Evolutionary conservation across 1,139 yeast genomes (phyloP).

Genomic region (Pichia sp.): DNA sequence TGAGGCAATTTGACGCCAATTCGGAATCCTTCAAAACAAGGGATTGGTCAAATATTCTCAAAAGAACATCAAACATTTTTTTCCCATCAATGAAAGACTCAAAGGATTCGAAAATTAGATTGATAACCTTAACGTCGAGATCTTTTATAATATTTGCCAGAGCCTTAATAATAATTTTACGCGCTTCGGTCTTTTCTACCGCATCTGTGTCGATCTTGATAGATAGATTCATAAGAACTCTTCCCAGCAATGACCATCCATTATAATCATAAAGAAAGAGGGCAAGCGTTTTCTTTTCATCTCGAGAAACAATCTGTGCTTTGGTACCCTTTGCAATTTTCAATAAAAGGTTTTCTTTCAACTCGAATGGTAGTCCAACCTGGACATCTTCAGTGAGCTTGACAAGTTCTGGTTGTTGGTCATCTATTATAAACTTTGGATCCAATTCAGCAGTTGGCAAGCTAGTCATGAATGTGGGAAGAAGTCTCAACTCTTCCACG

Average conservation of each 20-base stretch:
- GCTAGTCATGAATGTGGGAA: conserved; percentile 53
- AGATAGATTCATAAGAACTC: conserved; percentile 61
- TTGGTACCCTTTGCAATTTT: conserved; percentile 48
- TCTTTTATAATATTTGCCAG: conserved; percentile 26
- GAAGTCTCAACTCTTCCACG: conserved; percentile 47
- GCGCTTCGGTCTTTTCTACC: conserved; percentile 36
- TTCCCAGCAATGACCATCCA: conserved; percentile 85
- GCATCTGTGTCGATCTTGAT: conserved; percentile 32
- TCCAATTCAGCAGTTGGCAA: conserved; percentile 35
- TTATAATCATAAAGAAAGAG: conserved; percentile 69
- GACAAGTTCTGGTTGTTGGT: conserved; percentile 46
- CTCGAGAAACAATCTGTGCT: conserved; percentile 53
- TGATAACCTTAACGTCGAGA: conserved; percentile 36
- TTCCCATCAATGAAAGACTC: conserved; percentile 55
- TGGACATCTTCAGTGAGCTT: conserved; percentile 35
- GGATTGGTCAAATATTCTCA: conserved; percentile 62
- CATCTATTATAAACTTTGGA: conserved; percentile 39
- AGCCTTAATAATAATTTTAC: conserved; percentile 38
- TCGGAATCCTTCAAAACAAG: conserved; percentile 47
- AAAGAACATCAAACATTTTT: conserved; percentile 63
- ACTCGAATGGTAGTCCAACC: conserved; percentile 45
- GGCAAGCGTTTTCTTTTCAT: conserved; percentile 30
- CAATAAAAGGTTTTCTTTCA: conserved; percentile 38
- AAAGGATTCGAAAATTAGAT: conserved; percentile 46
- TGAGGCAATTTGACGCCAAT: conserved; percentile 41